Conservation (phyloP, 2,329 filamentous ascomycete genomes). For the Colletotrichum noveboracense region DNA sequence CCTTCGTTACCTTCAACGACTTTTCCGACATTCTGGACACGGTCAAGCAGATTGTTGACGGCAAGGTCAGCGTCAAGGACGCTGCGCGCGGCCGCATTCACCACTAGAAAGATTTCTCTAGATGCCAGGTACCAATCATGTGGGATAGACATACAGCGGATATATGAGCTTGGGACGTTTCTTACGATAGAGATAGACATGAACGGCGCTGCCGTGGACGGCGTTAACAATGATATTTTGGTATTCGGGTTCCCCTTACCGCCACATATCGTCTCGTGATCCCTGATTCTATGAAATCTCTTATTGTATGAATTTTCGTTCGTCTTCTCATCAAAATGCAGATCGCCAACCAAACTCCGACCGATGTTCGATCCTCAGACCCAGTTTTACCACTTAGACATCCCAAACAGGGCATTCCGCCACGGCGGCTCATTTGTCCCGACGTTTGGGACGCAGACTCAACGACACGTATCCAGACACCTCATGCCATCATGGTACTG, state of each 20-base stretch:
- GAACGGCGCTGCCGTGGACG: not conserved
- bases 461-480: no score
- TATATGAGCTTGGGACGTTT: not conserved
- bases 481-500: not conserved
- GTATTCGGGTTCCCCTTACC: not conserved
- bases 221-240: not conserved
- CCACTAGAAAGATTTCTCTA: not conserved
- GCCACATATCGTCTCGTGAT: not conserved
- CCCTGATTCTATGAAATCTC: not conserved
- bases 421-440: not conserved
- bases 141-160: not conserved
- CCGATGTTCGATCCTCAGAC: not conserved
- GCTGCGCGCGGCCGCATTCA: constrained; percentile 59
- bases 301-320: not conserved
- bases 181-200: constrained; percentile 14
- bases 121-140: not conserved
- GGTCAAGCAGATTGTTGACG: constrained; percentile 78
- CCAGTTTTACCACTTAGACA: not conserved
- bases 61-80: constrained; percentile 72
- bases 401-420: constrained; percentile 1
- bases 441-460: not conserved
- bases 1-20: constrained; percentile 86
- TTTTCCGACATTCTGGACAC: constrained; percentile 81
- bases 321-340: not conserved
- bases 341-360: not conserved